Conservation (phyloP, 1,284 basidiomycete species). For the Phellinidium pouzarii region DNA sequence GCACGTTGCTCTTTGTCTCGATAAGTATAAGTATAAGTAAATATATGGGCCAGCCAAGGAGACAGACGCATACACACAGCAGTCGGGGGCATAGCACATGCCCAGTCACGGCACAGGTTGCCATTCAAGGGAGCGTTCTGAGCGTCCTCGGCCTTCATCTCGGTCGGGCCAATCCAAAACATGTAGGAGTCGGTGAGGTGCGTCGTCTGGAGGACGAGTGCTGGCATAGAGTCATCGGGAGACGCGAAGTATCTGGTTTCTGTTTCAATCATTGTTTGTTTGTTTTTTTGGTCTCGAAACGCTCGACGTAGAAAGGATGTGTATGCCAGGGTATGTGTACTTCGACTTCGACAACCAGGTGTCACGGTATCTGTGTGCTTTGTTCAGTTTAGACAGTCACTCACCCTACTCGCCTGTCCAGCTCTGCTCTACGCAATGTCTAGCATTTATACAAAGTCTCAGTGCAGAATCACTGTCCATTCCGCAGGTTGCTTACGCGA, state of each 20-base stretch:
- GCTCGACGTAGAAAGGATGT: too few species aligned
- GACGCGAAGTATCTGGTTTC: constrained; percentile 41
- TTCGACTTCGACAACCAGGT: too few species aligned
- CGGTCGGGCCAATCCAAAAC: constrained; percentile 73
- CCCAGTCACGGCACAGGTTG: constrained; percentile 69
- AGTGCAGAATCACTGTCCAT: background rate
- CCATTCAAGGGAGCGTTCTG: constrained; percentile 45
- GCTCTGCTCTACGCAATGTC: background rate
- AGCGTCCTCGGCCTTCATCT: constrained; percentile 40
- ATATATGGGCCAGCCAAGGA: constrained; percentile 8
- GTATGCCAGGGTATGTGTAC: too few species aligned
- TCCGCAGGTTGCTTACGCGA: background rate
- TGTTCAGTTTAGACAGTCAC: too few species aligned
- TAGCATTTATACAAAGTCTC: background rate
- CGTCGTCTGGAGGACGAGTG: constrained; percentile 65
- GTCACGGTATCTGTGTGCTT: too few species aligned
- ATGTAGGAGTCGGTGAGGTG: constrained; percentile 68
- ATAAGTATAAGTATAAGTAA: constrained; percentile 19
- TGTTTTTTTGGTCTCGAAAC: background rate
- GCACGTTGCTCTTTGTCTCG: constrained; percentile 31
- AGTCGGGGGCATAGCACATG: constrained; percentile 70
- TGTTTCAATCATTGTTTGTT: constrained; percentile 27
- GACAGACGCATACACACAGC: constrained; percentile 30
- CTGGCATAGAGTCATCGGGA: constrained; percentile 43
- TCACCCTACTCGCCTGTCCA: too few species aligned